Evolutionary conservation across 2,329 filamentous ascomycete species (phyloP).

Genomic region (Nectriaceae sp.): DNA sequence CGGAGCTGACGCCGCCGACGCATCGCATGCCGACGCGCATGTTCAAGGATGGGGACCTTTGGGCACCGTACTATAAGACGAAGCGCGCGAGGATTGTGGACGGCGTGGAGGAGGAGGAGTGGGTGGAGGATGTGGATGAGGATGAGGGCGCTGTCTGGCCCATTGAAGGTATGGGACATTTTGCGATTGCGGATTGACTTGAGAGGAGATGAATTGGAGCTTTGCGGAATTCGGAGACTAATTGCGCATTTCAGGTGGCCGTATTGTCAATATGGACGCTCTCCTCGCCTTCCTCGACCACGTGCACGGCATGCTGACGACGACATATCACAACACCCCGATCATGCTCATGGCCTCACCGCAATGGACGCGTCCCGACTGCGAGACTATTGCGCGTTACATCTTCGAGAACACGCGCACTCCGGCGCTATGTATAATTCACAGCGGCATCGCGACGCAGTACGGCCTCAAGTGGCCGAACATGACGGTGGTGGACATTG

Average conservation of each 20-base stretch:
- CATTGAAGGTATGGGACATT: slow-evolving; percentile 55
- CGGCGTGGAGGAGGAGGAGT: slow-evolving; percentile 62
- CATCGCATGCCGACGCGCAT: slow-evolving; percentile 89
- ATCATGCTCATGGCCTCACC: slow-evolving; percentile 89
- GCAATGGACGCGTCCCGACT: slow-evolving; percentile 85
- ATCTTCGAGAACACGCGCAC: slow-evolving; percentile 97
- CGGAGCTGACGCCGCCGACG: slow-evolving; percentile 87
- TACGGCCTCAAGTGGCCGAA: slow-evolving; percentile 77
- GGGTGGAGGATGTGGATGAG: slow-evolving; percentile 86
- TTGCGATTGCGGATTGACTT: slow-evolving; percentile 4
- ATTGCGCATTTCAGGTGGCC: slow-evolving; percentile 57
- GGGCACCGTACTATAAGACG: slow-evolving; percentile 75
- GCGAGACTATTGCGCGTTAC: slow-evolving; percentile 87
- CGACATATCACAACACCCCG: slow-evolving; percentile 93
- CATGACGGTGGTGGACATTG: slow-evolving; percentile 88
- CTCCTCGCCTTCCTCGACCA: slow-evolving; percentile 94
- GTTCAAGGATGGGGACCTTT: slow-evolving; percentile 85
- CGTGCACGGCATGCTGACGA: slow-evolving; percentile 85
- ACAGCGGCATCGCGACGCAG: slow-evolving; percentile 83
- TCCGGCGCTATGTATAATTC: slow-evolving; percentile 86
- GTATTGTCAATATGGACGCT: slow-evolving; percentile 86
- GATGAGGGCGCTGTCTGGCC: slow-evolving; percentile 91
- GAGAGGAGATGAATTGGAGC: not conserved
- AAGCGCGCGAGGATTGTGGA: slow-evolving; percentile 58
- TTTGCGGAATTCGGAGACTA: slow-evolving; percentile 8